These are phyloP conservation scores for Globisporangium uncinulatum DNA, from an alignment of 352 stramenopile genomes.

Conservation along the genomic window DNA sequence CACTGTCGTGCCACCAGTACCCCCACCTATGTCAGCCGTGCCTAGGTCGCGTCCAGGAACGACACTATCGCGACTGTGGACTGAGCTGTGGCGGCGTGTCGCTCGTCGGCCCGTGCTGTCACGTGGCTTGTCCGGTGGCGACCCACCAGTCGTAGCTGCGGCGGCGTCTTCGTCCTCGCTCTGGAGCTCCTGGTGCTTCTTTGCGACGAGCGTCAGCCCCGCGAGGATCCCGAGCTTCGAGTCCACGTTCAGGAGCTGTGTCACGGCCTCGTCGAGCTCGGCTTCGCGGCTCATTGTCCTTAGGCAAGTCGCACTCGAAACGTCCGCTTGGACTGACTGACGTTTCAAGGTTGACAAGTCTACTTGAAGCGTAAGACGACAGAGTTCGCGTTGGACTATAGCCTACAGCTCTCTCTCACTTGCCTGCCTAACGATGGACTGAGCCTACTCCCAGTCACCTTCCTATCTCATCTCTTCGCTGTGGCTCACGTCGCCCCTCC, in stretches of 20 bases:
- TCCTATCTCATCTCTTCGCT: too few relatives aligned
- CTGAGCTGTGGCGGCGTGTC: neutral
- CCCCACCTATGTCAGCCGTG: neutral
- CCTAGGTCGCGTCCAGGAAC: constrained; percentile 5
- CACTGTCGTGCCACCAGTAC: neutral
- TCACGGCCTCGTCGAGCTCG: constrained; percentile 17
- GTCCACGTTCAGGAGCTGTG: constrained; percentile 29
- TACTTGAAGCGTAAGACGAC: too few relatives aligned
- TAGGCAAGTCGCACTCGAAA: neutral
- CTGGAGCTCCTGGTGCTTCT: constrained; percentile 23
- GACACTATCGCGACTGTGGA: constrained; percentile 3
- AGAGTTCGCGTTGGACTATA: neutral
- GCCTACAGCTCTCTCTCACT: neutral
- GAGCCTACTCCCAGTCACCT: neutral
- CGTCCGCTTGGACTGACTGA: neutral
- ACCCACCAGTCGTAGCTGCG: neutral
- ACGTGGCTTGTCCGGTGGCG: constrained; percentile 5
- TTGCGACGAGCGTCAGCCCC: constrained; percentile 35
- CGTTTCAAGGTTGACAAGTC: too few relatives aligned
- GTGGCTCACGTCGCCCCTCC: neutral
- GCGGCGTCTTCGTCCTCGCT: constrained; percentile 25
- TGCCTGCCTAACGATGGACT: neutral
- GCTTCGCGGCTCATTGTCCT: constrained; percentile 3
- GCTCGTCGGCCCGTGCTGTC: constrained; percentile 3
- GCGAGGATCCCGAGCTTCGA: constrained; percentile 55